Conservation (phyloP, 1,284 basidiomycete species). For the Leucoagaricus sp. region DNA sequence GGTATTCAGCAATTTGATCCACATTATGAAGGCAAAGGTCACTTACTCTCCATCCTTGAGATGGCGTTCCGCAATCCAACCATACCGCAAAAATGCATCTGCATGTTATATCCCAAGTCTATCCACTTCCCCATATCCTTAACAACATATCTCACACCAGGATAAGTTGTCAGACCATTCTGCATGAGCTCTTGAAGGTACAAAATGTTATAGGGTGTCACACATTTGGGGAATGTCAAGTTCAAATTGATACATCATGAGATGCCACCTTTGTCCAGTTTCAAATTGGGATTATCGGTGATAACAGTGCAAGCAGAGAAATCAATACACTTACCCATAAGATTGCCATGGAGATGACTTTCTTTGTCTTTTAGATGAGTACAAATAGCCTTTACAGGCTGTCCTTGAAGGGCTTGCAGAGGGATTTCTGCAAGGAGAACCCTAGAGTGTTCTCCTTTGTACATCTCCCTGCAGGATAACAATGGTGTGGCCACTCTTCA, state of each 20-base stretch:
- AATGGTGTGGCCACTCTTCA: no score
- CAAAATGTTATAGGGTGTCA: constrained; percentile 96
- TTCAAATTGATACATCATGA: constrained; percentile 97
- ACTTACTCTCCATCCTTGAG: constrained; percentile 96
- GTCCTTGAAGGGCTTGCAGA: constrained; percentile 94
- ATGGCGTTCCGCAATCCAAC: constrained; percentile 99
- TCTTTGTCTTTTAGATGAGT: constrained; percentile 99
- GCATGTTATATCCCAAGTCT: constrained; percentile 97
- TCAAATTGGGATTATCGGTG: constrained; percentile 97
- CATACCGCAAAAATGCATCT: constrained; percentile 95
- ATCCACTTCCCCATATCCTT: constrained; percentile 98
- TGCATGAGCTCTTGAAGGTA: constrained; percentile 96
- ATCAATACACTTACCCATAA: constrained; percentile 99
- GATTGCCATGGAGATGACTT: constrained; percentile 94
- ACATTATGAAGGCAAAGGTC: not conserved
- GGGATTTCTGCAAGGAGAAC: no score
- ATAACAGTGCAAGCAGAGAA: constrained; percentile 99
- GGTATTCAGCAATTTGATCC: not conserved
- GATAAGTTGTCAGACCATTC: constrained; percentile 94
- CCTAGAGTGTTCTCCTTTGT: no score
- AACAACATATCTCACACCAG: constrained; percentile 98
- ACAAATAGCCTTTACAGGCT: constrained; percentile 98
- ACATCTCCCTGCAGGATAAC: no score
- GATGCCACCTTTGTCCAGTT: constrained; percentile 97
- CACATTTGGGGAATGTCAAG: constrained; percentile 96